These are phyloP conservation scores for Aspergillus panamensis DNA, from an alignment of 495 filamentous ascomycete genomes.

Conservation along the genomic window DNA sequence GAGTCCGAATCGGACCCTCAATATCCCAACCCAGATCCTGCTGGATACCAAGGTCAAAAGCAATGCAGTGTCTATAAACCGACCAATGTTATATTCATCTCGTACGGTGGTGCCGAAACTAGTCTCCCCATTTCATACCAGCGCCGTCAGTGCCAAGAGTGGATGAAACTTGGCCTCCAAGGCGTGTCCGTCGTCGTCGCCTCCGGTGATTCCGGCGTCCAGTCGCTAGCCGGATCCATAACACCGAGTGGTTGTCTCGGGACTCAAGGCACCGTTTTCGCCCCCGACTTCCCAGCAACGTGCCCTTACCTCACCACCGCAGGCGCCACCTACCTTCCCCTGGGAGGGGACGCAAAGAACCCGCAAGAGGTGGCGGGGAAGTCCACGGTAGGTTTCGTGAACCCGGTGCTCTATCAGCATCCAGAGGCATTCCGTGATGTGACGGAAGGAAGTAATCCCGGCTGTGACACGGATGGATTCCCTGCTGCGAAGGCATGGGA, in stretches of 20 bases:
- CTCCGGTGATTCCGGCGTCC: slow-evolving; percentile 60
- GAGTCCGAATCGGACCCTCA: slow-evolving; percentile 51
- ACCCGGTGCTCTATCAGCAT: slow-evolving; percentile 48
- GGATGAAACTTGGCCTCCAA: slow-evolving; percentile 62
- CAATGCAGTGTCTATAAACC: slow-evolving; percentile 60
- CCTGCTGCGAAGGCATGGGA: slow-evolving; percentile 44
- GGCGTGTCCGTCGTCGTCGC: slow-evolving; percentile 60
- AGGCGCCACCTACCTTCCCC: slow-evolving; percentile 45
- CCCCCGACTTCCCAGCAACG: slow-evolving; percentile 46
- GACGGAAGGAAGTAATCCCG: slow-evolving; percentile 42
- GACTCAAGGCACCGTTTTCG: slow-evolving; percentile 38
- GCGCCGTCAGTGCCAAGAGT: slow-evolving; percentile 55
- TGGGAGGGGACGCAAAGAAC: slow-evolving; percentile 23
- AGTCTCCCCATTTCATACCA: slow-evolving; percentile 50
- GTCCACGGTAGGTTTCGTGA: slow-evolving; percentile 49
- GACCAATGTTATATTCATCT: slow-evolving; percentile 59
- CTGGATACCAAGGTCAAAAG: slow-evolving; percentile 54
- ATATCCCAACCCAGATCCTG: slow-evolving; percentile 52
- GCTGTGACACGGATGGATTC: slow-evolving; percentile 51
- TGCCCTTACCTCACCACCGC: slow-evolving; percentile 53
- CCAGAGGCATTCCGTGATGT: slow-evolving; percentile 49
- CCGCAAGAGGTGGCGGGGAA: slow-evolving; percentile 39
- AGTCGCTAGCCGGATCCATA: slow-evolving; percentile 34
- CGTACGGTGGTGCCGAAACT: slow-evolving; percentile 52
- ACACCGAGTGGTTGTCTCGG: slow-evolving; percentile 36